phyloP scores from a whole-genome alignment of 2,329 filamentous ascomycete species.

The Magnaporthales sp. region DNA sequence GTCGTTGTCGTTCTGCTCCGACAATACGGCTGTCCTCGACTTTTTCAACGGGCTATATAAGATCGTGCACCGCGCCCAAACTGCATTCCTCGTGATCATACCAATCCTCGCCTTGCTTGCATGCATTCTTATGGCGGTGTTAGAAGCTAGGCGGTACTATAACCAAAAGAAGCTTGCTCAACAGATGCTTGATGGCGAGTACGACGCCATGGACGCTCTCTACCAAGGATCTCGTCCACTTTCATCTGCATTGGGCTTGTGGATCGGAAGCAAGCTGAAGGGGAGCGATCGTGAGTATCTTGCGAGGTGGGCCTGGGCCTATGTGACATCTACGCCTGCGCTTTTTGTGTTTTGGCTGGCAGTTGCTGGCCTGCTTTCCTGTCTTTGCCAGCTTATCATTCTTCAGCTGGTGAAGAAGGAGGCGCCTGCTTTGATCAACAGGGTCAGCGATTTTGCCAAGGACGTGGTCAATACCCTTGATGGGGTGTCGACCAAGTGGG shows the following conservation, averaged over 20 bases:
- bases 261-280: constrained; percentile 5
- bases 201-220: constrained; percentile 78
- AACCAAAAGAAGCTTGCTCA: constrained; percentile 61
- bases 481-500: constrained; percentile 68
- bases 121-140: constrained; percentile 70
- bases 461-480: constrained; percentile 66
- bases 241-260: constrained; percentile 49
- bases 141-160: constrained; percentile 71
- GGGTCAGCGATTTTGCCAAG: constrained; percentile 75
- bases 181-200: constrained; percentile 52
- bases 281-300: constrained; percentile 57
- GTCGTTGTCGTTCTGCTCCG: constrained; percentile 77
- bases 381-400: constrained; percentile 75
- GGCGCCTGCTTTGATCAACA: constrained; percentile 62
- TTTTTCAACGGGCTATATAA: constrained; percentile 72
- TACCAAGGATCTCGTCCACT: constrained; percentile 81
- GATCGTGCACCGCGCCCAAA: constrained; percentile 59
- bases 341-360: constrained; percentile 82
- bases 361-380: constrained; percentile 72
- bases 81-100: constrained; percentile 67
- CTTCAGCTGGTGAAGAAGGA: constrained; percentile 64
- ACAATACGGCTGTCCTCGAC: constrained; percentile 69
- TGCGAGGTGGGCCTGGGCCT: constrained; percentile 75
- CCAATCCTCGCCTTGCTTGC: constrained; percentile 61
- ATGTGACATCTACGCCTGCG: constrained; percentile 75